Percentiles rank a stretch among this genome's conserved stretches.
These are phyloP conservation scores for Pichia californica DNA, from an alignment of 805 yeast species.

Conservation along the genomic window DNA sequence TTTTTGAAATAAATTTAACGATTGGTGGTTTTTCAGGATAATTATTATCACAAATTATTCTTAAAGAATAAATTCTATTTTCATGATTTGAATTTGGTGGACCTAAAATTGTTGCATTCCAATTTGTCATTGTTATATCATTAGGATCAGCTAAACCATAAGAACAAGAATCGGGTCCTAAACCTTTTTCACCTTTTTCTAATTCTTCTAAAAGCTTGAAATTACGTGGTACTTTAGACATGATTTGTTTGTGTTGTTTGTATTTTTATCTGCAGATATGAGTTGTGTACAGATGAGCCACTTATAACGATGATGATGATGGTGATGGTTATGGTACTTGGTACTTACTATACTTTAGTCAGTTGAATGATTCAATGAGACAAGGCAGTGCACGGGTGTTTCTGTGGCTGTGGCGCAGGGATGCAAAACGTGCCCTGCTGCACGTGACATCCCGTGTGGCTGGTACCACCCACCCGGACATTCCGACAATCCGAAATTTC, in stretches of 20 bases:
- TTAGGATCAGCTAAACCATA: conserved; percentile 87
- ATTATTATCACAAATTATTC: conserved; percentile 70
- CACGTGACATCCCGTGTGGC: no score
- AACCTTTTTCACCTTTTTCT: conserved; percentile 96
- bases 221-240: conserved; percentile 62
- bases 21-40: conserved; percentile 90
- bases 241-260: not conserved
- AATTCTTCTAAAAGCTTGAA: conserved; percentile 92
- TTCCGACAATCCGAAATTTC: no score
- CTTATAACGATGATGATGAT: no score
- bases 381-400: no score
- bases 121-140: conserved; percentile 86
- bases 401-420: no score
- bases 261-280: not conserved
- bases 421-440: no score
- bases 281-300: no score
- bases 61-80: conserved; percentile 83
- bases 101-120: conserved; percentile 98
- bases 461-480: no score
- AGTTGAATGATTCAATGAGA: no score
- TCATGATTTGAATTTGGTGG: conserved; percentile 84
- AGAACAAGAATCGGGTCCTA: conserved; percentile 95
- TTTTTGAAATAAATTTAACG: conserved; percentile 73
- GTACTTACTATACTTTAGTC: no score
- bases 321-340: no score